Base-by-base conservation (phyloP, 768 basidiomycete species). In the Lactarius akahatsu region DNA sequence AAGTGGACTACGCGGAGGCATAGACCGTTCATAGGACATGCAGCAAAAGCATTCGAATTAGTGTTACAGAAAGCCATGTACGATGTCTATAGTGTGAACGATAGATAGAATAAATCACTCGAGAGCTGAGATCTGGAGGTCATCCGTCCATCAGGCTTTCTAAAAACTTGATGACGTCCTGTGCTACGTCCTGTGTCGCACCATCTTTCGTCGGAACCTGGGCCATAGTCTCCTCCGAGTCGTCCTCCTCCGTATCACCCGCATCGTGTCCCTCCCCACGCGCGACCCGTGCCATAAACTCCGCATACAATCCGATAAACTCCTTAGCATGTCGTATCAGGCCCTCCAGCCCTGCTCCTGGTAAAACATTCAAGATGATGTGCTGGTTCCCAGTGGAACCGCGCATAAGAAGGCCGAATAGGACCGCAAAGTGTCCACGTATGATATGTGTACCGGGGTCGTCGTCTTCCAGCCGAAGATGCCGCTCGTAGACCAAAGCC, bases 361-460 rank as follows among this genome's bases (percentile, higher is more conserved):
- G 76, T 8, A 83, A 73, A 2, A 65, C 68, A n/a, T 73, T 73
- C 23, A 79, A 61, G 57, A 82, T 71, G 6, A 75, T 63, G 16
- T 62, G 23, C 66, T 76, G 77, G 62, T 78, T 81, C n/a, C 64
- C 57, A 9, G 73, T 52, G 30, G 74, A 73, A 45, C 76, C 72
- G 45, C 75, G 75, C 60, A 80, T 77, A 43, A 85, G 76, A 6
- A 86, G 72, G 10, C 83, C 91, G 57, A 94, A 82, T 5, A 94
- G 82, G 8, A 94, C 84, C 0, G 92, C 85, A 4, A 91, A 82
- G 72, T 92, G 91, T 0, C 89, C 89, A 18, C 83, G 83, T 8
- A 94, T 80, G 69, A 90, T 86, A 15, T 79, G 41, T 8, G 67
- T 69, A 32, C 76, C 76, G 20, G 74, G 71, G 15, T 72, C 69